Evolutionary conservation across 108 stramenopile species (phyloP).

Genomic region (Nannochloropsis gaditana): DNA sequence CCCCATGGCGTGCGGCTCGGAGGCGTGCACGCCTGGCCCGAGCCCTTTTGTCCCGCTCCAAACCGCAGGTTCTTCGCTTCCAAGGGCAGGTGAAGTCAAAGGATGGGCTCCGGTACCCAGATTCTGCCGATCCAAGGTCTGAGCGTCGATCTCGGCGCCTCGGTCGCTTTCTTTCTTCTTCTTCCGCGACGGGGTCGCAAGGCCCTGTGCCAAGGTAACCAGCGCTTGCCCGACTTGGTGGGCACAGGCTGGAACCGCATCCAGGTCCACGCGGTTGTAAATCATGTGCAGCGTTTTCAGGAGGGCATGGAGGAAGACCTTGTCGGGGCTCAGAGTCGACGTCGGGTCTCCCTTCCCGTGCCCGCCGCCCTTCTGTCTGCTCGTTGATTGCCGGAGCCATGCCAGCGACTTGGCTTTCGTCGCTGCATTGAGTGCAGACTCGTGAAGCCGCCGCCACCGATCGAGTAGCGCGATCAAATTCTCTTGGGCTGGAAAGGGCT

Average conservation of each 20-base stretch:
- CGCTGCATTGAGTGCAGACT: not conserved
- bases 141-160: not conserved
- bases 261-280: not conserved
- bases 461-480: not conserved
- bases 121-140: not conserved
- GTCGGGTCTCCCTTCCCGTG: not conserved
- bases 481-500: not conserved
- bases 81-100: not conserved
- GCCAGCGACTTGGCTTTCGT: not conserved
- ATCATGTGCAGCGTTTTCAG: not conserved
- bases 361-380: not conserved
- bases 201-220: not conserved
- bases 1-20: not conserved
- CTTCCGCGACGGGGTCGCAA: not conserved
- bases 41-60: not conserved
- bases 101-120: not conserved
- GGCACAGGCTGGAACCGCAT: not conserved
- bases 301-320: not conserved
- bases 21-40: not conserved
- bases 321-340: not conserved
- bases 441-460: not conserved
- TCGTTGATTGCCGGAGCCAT: not conserved
- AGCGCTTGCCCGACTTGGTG: not conserved
- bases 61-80: not conserved
- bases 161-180: not conserved